Evolutionary conservation across 306 rosid genomes (phyloP).

Genomic region (Astragalus glycyphyllos): DNA sequence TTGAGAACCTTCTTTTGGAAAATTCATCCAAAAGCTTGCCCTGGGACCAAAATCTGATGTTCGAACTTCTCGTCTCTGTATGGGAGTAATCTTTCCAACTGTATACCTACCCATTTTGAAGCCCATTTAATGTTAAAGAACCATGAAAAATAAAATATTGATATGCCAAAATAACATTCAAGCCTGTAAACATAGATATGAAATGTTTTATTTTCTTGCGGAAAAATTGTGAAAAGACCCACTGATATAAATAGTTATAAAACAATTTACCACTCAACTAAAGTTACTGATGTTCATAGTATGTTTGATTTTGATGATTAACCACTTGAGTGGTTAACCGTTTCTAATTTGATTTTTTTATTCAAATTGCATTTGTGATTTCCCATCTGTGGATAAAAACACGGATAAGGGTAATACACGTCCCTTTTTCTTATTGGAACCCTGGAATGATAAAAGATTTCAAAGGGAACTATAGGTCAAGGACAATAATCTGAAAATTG

Average conservation of each 20-base stretch:
- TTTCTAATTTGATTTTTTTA: constrained; percentile 6
- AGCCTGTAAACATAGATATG: constrained; percentile 25
- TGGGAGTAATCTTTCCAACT: constrained; percentile 96
- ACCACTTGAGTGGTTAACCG: not conserved
- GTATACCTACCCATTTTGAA: constrained; percentile 84
- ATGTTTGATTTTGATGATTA: constrained; percentile 25
- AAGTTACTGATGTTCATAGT: not conserved
- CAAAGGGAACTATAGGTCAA: not conserved
- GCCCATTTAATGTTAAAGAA: constrained; percentile 45
- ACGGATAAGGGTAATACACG: not conserved
- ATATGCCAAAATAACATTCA: constrained; percentile 15
- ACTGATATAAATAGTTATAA: not conserved
- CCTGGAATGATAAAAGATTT: constrained; percentile 3
- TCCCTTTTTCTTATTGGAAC: constrained; percentile 1
- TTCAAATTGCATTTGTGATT: constrained; percentile 1
- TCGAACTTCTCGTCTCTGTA: constrained; percentile 94
- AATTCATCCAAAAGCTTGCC: constrained; percentile 99
- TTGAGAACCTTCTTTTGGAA: constrained; percentile 95
- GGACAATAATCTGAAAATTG: constrained; percentile 16
- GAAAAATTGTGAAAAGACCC: not conserved
- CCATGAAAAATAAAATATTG: constrained; percentile 31
- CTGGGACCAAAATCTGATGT: constrained; percentile 90
- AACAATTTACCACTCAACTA: constrained; percentile 4
- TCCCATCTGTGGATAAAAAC: not conserved
- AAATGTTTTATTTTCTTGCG: not conserved